A percentile compares a stretch with the other conserved stretches of the same genome.
Evolutionary conservation across 2,329 filamentous ascomycete genomes (phyloP).

Genomic region (Colletotrichum shisoi): DNA sequence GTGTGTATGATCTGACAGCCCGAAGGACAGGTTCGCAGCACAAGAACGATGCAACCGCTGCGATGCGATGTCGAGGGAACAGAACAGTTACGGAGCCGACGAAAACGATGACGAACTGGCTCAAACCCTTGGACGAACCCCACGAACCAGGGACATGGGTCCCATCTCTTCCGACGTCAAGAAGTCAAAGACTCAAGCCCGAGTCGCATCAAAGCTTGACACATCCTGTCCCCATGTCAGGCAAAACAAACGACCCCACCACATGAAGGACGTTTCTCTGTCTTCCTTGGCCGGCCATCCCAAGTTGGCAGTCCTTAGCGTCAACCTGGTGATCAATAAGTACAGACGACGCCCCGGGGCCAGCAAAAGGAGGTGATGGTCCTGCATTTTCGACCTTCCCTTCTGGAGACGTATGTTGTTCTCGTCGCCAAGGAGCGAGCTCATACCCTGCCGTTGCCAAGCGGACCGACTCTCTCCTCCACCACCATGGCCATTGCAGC

Average conservation of each 20-base stretch:
- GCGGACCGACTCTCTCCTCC: background rate
- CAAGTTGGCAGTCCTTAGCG: slow-evolving; percentile 33
- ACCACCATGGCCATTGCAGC: slow-evolving; percentile 26
- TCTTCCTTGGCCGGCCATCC: slow-evolving; percentile 15
- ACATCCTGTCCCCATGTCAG: slow-evolving; percentile 28
- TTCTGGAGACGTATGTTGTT: background rate
- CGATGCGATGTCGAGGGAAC: background rate
- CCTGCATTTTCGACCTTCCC: background rate
- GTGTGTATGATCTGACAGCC: background rate
- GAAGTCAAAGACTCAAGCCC: slow-evolving; percentile 12
- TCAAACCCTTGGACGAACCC: background rate
- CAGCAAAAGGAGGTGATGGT: background rate
- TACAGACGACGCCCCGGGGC: slow-evolving; percentile 12
- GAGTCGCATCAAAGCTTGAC: slow-evolving; percentile 32
- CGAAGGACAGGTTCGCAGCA: background rate
- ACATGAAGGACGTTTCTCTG: slow-evolving; percentile 10
- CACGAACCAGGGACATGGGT: slow-evolving; percentile 26
- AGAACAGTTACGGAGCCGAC: background rate
- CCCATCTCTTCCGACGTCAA: slow-evolving; percentile 21
- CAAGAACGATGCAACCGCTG: background rate
- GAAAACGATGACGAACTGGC: background rate
- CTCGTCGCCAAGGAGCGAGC: background rate
- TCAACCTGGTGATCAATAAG: slow-evolving; percentile 21
- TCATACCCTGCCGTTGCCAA: background rate
- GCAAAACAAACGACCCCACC: slow-evolving; percentile 26